Conservation (phyloP, 1,284 basidiomycete species). For the Irpex sp. region DNA sequence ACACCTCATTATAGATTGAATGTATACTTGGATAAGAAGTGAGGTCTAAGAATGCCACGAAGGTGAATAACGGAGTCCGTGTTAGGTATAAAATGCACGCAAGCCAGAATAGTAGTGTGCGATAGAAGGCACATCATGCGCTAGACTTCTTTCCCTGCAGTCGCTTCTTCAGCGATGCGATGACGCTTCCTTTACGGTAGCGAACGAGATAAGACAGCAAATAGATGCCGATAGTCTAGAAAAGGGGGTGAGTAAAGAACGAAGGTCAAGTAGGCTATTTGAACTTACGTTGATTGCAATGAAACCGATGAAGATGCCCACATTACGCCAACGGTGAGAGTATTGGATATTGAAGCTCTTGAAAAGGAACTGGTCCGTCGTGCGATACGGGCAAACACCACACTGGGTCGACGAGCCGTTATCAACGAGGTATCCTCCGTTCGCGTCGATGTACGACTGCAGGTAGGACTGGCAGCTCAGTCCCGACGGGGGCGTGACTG, state of each 20-base stretch:
- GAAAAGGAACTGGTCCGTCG: slow-evolving; percentile 55
- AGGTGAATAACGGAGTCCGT: no score
- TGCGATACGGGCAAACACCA: slow-evolving; percentile 48
- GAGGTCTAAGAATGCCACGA: no score
- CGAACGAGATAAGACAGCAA: slow-evolving; percentile 35
- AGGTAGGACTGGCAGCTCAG: slow-evolving; percentile 62
- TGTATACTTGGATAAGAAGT: no score
- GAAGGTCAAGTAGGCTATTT: neutral
- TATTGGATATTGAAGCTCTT: slow-evolving; percentile 52
- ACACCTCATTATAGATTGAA: no score
- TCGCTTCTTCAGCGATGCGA: neutral
- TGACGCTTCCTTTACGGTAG: slow-evolving; percentile 6
- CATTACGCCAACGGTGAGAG: slow-evolving; percentile 58
- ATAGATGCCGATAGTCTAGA: slow-evolving; percentile 28
- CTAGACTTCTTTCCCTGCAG: neutral
- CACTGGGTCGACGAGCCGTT: slow-evolving; percentile 48
- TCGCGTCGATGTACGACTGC: slow-evolving; percentile 44
- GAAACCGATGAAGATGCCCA: slow-evolving; percentile 62
- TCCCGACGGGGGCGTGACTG: slow-evolving; percentile 54
- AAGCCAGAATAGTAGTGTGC: neutral
- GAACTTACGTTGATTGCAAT: slow-evolving; percentile 55
- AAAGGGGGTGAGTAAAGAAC: neutral
- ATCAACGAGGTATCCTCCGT: slow-evolving; percentile 69
- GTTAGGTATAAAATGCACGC: no score
- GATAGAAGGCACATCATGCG: neutral